Base-by-base conservation (phyloP, 176 grass and related monocot species). In the Oryza punctata region DNA sequence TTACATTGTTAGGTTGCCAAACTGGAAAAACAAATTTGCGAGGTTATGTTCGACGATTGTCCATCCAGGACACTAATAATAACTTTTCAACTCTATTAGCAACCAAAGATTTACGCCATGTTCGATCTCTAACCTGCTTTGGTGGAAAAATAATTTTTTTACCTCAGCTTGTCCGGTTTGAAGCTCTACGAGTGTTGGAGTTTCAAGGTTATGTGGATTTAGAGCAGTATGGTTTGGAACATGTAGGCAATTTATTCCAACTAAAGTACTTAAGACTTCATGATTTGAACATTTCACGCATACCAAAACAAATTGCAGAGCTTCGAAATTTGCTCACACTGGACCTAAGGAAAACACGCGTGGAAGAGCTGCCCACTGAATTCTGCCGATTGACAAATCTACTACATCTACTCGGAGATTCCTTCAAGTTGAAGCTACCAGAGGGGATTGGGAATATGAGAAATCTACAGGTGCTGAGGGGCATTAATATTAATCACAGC, bases 331-430 rank as follows among this genome's bases (percentile, higher is more conserved):
- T 65, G 63, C 0, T 26, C 11, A 65, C 63, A 27, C 3, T 65
- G 3, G n/a, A 26, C 63, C 0, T 65, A 24, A 27, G 24, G 0
- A 1, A 4, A 28, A 65, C n/a, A 28, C 0, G 1, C 3, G 3
- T 65, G 13, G 63, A 24, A 65, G 63, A 65, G 63, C 1, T 65
- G 9, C 63, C 63, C 63, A 24, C 23, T 13, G 63, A 65, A 65
- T 21, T n/a, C 1, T 59, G 16, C 7, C 52, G 19, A 2, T 59
- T 59, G 52, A 21, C 19, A n/a, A 59, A 59, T 5, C 6, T 59
- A n/a, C 52, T 7, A 9, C 52, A n/a, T 59, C 52, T 59, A 59
- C 19, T n/a, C 6, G 19, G 52, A 59, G 2, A 59, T n/a, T 21
- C 11, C 19, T 52, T 52, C 15, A 52, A 57, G 5, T 52, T 52